Evolutionary conservation across 1,139 yeast genomes (phyloP).

Genomic region (Martiniozyma asiatica): DNA sequence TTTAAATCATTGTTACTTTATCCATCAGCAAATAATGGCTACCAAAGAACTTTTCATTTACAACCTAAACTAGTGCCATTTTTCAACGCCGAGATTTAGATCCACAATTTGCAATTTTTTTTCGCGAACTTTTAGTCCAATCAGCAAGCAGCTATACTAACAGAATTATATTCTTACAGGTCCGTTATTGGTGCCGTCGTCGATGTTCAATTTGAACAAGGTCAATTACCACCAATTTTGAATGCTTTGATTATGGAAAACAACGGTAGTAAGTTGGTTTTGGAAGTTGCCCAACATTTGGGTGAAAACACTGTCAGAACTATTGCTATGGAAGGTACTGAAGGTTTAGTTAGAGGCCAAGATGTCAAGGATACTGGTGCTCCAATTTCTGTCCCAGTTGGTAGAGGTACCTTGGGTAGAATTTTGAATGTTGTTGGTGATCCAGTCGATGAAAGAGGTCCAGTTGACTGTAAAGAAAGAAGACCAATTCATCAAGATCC

Average conservation of each 20-base stretch:
- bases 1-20: too few species aligned
- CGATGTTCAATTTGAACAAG: conserved; percentile 97
- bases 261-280: conserved; percentile 60
- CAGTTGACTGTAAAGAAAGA: conserved; percentile 81
- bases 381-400: conserved; percentile 98
- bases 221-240: conserved; percentile 91
- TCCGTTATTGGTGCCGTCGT: conserved; percentile 99
- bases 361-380: conserved; percentile 89
- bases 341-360: conserved; percentile 98
- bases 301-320: conserved; percentile 99
- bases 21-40: too few species aligned
- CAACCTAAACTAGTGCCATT: too few species aligned
- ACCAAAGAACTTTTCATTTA: too few species aligned
- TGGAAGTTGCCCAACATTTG: conserved; percentile 98
- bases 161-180: conserved; percentile 32
- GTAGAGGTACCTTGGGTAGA: conserved; percentile 98
- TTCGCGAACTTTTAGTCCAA: neutral
- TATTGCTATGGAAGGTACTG: conserved; percentile 99
- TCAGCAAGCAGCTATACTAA: conserved; percentile 5
- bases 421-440: conserved; percentile 98
- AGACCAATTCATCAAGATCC: conserved; percentile 99
- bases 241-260: conserved; percentile 89
- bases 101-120: too few species aligned
- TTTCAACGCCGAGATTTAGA: too few species aligned
- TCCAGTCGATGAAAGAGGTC: conserved; percentile 99